A percentile compares a stretch with the other conserved stretches of the same genome.
These are phyloP conservation scores for Chlorella sp. DNA, from an alignment of 139 green algal species.

Conservation along the genomic window DNA sequence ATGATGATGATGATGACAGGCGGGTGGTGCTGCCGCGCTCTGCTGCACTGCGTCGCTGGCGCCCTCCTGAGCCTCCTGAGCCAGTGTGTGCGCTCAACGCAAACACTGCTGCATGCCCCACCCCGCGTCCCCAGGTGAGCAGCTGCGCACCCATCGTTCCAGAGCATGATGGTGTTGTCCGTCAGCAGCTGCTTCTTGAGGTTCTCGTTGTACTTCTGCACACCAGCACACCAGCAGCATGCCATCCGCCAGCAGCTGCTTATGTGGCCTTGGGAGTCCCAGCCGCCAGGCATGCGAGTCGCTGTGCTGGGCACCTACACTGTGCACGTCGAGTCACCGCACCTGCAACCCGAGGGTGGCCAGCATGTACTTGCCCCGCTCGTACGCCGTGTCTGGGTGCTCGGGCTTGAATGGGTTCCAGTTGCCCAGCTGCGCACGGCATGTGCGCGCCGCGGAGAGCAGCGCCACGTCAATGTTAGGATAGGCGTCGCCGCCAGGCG, in stretches of 20 bases:
- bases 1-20: not conserved
- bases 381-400: slow-evolving; percentile 65
- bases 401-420: slow-evolving; percentile 63
- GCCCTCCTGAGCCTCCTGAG: not conserved
- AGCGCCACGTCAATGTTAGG: too few relatives aligned
- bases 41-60: not conserved
- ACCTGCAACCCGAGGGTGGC: slow-evolving; percentile 65
- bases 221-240: too few relatives aligned
- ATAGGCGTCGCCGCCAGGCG: too few relatives aligned
- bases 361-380: slow-evolving; percentile 80
- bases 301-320: too few relatives aligned
- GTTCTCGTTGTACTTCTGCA: slow-evolving; percentile 90
- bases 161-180: slow-evolving; percentile 90
- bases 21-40: not conserved
- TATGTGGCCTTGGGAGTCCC: too few relatives aligned
- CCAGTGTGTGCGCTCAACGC: not conserved
- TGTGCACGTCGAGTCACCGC: too few relatives aligned
- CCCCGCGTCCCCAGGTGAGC: too few relatives aligned
- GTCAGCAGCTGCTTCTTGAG: slow-evolving; percentile 83
- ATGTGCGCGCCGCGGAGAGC: too few relatives aligned
- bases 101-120: too few relatives aligned
- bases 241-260: too few relatives aligned
- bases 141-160: slow-evolving; percentile 77
- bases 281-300: too few relatives aligned
- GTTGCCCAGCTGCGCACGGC: too few relatives aligned